phyloP scores from a whole-genome alignment of 352 stramenopile species.

The Pythium plurisporium region DNA sequence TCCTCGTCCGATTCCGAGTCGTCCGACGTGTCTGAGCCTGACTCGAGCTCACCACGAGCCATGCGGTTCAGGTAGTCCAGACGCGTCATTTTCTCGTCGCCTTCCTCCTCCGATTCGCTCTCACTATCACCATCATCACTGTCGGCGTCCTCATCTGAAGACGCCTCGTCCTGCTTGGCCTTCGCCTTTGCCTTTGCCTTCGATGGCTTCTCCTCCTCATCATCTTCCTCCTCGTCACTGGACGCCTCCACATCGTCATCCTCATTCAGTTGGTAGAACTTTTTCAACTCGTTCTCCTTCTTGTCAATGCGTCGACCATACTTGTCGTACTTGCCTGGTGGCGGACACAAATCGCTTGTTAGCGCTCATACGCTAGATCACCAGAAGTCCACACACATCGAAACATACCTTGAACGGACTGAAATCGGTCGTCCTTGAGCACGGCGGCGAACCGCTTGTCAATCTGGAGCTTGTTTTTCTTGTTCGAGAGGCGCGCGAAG shows the following conservation, averaged over 20 bases:
- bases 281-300: constrained; percentile 70
- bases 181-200: constrained; percentile 28
- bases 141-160: neutral
- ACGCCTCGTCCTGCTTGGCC: constrained; percentile 12
- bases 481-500: constrained; percentile 73
- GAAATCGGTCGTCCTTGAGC: constrained; percentile 75
- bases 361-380: too few species aligned
- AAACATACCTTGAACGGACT: constrained; percentile 55
- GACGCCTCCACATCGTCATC: constrained; percentile 30
- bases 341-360: neutral
- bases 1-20: constrained; percentile 49
- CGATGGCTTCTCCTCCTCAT: constrained; percentile 22
- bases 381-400: too few species aligned
- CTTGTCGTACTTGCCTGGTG: constrained; percentile 75
- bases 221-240: constrained; percentile 9
- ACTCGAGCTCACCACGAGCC: constrained; percentile 73
- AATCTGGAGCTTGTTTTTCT: constrained; percentile 82
- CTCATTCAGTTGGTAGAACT: constrained; percentile 76
- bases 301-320: constrained; percentile 80
- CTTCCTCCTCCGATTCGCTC: constrained; percentile 29
- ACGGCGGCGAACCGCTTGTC: constrained; percentile 70
- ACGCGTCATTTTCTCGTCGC: constrained; percentile 61
- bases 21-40: constrained; percentile 42
- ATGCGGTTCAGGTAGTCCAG: constrained; percentile 86
- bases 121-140: constrained; percentile 27